Conservation (phyloP, 768 basidiomycete species). For the Hygrocybe coccinea region DNA sequence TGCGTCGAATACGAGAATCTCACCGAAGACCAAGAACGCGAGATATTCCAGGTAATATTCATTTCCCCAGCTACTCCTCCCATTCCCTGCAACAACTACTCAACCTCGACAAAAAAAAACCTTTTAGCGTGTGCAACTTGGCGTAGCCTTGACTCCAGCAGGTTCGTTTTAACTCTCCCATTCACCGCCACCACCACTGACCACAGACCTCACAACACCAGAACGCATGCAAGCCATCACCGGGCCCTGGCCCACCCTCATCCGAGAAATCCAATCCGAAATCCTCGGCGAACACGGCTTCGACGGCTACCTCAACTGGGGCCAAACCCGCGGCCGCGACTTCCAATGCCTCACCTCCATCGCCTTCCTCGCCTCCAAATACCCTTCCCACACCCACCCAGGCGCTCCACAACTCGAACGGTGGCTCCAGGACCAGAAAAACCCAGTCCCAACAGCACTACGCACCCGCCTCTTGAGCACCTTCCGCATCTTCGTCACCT, state of each 20-base stretch:
- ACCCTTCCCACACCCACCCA: constrained; percentile 28
- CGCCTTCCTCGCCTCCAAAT: constrained; percentile 46
- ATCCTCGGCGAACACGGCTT: constrained; percentile 35
- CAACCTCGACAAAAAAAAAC: too few species aligned
- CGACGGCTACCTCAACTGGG: constrained; percentile 48
- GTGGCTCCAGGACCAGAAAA: constrained; percentile 39
- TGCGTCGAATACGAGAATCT: constrained; percentile 53
- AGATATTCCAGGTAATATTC: constrained; percentile 53
- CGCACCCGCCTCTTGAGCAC: constrained; percentile 28
- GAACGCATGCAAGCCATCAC: constrained; percentile 50
- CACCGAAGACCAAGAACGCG: constrained; percentile 52
- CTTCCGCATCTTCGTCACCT: constrained; percentile 30
- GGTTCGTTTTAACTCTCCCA: constrained; percentile 27
- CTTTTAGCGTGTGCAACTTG: constrained; percentile 54
- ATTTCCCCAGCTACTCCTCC: not conserved
- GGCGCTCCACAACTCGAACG: constrained; percentile 42
- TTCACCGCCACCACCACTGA: not conserved
- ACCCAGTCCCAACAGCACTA: constrained; percentile 32
- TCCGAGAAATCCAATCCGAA: constrained; percentile 37
- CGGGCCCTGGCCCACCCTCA: constrained; percentile 40
- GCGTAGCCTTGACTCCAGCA: constrained; percentile 46
- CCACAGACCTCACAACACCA: constrained; percentile 14
- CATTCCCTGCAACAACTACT: constrained; percentile 2
- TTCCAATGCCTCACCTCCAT: constrained; percentile 56
- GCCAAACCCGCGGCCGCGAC: constrained; percentile 45